Conservation (phyloP, 352 stramenopile genomes). For the Elongisporangium prolatum region DNA sequence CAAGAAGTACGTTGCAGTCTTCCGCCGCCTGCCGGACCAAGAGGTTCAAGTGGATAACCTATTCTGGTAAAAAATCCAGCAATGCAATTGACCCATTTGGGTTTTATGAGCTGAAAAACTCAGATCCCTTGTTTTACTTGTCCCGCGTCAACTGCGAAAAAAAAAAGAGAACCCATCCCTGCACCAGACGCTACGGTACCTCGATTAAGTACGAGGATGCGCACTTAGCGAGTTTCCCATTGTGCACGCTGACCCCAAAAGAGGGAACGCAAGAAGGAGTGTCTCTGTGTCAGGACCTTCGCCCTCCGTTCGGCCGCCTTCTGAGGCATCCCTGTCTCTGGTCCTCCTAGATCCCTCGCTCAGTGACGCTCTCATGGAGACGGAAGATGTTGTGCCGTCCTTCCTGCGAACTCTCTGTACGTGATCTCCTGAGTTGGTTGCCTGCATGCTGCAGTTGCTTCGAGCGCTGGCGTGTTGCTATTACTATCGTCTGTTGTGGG, state of each 20-base stretch:
- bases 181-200: neutral
- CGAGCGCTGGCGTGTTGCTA: neutral
- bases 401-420: neutral
- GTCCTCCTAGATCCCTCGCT: neutral
- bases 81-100: neutral
- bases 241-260: neutral
- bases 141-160: neutral
- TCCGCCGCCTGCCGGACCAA: conserved; percentile 62
- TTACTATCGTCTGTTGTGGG: too few relatives aligned
- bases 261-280: neutral
- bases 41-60: conserved; percentile 55
- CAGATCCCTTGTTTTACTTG: neutral
- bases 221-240: neutral
- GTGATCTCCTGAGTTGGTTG: neutral
- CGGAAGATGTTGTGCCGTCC: neutral
- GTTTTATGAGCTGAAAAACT: neutral
- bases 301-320: neutral
- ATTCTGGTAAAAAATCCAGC: conserved; percentile 41
- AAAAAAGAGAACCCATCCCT: neutral
- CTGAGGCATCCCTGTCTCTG: neutral
- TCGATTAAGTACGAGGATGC: neutral
- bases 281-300: neutral
- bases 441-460: neutral
- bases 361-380: neutral
- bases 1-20: conserved; percentile 88